phyloP scores from a whole-genome alignment of 352 stramenopile genomes.

The Globisporangium yorkense region DNA sequence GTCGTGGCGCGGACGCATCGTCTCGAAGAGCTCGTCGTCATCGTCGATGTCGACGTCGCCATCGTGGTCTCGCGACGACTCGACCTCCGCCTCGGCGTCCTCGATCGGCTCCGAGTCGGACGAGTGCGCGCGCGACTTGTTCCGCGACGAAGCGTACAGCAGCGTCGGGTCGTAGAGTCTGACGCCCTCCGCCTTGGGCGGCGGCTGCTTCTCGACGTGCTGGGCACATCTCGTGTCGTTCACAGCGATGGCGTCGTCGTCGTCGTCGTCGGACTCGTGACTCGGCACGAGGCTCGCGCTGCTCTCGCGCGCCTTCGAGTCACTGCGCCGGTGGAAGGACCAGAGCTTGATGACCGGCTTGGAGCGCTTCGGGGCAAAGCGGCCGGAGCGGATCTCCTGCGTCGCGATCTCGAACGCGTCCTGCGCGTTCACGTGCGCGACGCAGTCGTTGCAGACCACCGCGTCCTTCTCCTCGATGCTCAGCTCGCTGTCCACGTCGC shows the following conservation, averaged over 20 bases:
- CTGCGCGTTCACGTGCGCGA: constrained; percentile 21
- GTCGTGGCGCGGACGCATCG: background rate
- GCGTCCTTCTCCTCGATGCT: constrained; percentile 22
- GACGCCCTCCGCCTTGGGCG: constrained; percentile 2
- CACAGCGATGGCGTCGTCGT: background rate
- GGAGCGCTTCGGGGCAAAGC: constrained; percentile 10
- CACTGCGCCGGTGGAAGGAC: background rate
- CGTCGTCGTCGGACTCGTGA: background rate
- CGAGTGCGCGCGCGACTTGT: constrained; percentile 4
- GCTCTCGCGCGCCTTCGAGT: background rate
- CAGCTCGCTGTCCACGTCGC: constrained; percentile 21
- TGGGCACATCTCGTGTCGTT: too few species aligned
- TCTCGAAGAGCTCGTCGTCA: background rate
- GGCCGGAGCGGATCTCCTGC: constrained; percentile 21
- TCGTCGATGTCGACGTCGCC: background rate
- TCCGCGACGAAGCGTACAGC: background rate
- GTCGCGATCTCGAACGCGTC: constrained; percentile 19
- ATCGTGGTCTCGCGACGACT: background rate
- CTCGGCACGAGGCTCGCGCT: background rate
- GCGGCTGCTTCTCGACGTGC: too few species aligned
- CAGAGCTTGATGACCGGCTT: constrained; percentile 5
- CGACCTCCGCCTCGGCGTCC: background rate
- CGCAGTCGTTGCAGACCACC: constrained; percentile 26
- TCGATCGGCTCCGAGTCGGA: constrained; percentile 3
- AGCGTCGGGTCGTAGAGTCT: constrained; percentile 4